Percentiles rank a stretch among this genome's conserved stretches.
phyloP scores from a whole-genome alignment of 371 early-diverging fungal species.

The Mucor velutinosus region DNA sequence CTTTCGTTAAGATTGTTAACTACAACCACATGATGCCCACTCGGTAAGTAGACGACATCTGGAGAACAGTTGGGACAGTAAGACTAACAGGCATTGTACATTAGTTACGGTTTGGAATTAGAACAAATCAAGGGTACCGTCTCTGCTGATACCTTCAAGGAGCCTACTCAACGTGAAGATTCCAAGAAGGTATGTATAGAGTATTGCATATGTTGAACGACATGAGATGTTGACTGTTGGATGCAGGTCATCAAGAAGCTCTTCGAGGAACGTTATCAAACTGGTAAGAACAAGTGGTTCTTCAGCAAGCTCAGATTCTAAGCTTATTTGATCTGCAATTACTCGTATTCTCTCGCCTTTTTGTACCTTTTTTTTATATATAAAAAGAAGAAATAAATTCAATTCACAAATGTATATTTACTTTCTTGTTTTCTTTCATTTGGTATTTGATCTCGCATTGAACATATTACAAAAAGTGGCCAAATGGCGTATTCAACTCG shows the following conservation, averaged over 20 bases:
- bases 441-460: background rate
- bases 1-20: slow-evolving; percentile 98
- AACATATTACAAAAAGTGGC: background rate
- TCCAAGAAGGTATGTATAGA: slow-evolving; percentile 73
- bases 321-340: slow-evolving; percentile 28
- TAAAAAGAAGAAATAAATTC: slow-evolving; percentile 2
- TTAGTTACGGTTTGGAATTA: slow-evolving; percentile 81
- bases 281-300: slow-evolving; percentile 99
- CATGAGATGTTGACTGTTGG: background rate
- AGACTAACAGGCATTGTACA: background rate
- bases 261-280: slow-evolving; percentile 93
- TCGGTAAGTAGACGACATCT: slow-evolving; percentile 54
- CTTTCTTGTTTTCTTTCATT: background rate
- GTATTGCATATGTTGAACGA: background rate
- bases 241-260: slow-evolving; percentile 82
- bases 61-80: background rate
- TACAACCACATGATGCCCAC: slow-evolving; percentile 99
- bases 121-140: slow-evolving; percentile 88
- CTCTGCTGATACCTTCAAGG: slow-evolving; percentile 89
- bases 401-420: slow-evolving; percentile 4
- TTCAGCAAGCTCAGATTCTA: slow-evolving; percentile 98
- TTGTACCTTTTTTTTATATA: slow-evolving; percentile 3
- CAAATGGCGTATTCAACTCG: too few species aligned
- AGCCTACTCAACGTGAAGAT: slow-evolving; percentile 88
- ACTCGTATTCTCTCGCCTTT: background rate